Evolutionary conservation across 2,329 filamentous ascomycete species (phyloP).

Genomic region (Aspergillus terreus): DNA sequence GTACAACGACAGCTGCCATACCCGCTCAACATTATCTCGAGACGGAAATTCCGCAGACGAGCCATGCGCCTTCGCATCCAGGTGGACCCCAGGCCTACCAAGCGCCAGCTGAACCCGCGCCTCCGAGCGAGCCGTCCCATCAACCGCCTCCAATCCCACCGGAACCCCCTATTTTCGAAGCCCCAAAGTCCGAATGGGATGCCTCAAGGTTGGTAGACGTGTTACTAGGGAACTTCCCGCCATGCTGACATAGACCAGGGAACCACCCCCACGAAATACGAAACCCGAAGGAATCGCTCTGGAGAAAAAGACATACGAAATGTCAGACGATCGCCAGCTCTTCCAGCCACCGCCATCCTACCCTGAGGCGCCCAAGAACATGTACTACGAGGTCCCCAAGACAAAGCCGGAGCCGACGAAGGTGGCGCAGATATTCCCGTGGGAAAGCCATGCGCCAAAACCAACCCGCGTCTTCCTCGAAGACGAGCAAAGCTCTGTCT

Average conservation of each 20-base stretch:
- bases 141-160: constrained; percentile 26
- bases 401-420: constrained; percentile 55
- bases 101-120: constrained; percentile 40
- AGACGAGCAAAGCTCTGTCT: constrained; percentile 20
- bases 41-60: background rate
- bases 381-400: constrained; percentile 79
- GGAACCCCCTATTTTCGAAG: constrained; percentile 48
- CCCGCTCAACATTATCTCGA: constrained; percentile 13
- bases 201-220: constrained; percentile 51
- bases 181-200: constrained; percentile 61
- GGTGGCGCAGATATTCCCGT: constrained; percentile 77
- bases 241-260: constrained; percentile 43
- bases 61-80: background rate
- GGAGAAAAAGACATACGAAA: constrained; percentile 72
- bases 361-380: constrained; percentile 77
- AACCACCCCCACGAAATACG: constrained; percentile 60
- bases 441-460: constrained; percentile 69
- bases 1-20: constrained; percentile 11
- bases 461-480: constrained; percentile 49
- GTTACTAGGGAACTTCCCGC: constrained; percentile 9
- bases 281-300: constrained; percentile 84
- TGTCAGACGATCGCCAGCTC: constrained; percentile 70
- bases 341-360: constrained; percentile 76
- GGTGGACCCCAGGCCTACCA: constrained; percentile 21
- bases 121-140: constrained; percentile 40